Base-by-base conservation (phyloP, 768 basidiomycete species). In the Chalciporus piperatus region DNA sequence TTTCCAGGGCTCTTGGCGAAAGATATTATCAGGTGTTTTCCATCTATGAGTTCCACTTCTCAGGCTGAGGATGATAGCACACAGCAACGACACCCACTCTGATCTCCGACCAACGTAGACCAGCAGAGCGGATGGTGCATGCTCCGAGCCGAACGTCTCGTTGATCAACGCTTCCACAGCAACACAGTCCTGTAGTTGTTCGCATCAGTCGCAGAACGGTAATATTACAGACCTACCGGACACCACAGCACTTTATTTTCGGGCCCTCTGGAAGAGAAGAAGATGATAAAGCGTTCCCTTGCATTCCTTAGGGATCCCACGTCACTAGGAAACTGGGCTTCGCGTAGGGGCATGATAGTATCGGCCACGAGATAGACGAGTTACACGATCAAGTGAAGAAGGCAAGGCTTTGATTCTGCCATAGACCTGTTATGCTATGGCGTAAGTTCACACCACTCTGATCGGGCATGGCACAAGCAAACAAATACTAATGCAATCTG, bases 101-200 rank as follows among this genome's bases (percentile, higher is more conserved):
- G 75, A 51, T 58, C 68, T 76, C 64, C 83, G 77, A 11, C 89
- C 89, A 47, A 89, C 85, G 57, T 86, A 87, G 28, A 89, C 75
- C 41, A 91, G 73, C 48, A 81, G 61, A 8, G 77, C 88, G 12
- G 74, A 71, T 39, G 82, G 84, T 4, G 55, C 74, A 59, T 62
- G 73, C 60, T 50, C 66, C 13, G 68, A 55, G 11, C 65, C 62
- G 52, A 90, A 89, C 0, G 74, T 76, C 9, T 76, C 61, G 50
- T 74, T 66, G 25, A 90, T 73, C 37, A 80, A 52, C 2, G 69
- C 62, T 50, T 91, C 84, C 25, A 90, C 83, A 32, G 64, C 77
- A 27, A 72, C 69, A 63, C 89, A 90, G 61, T 91, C 89, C 89
- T 82, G 50, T 76, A 33, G 39, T 41, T 52, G 23, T 50, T 45